Evolutionary conservation across 2,329 filamentous ascomycete genomes (phyloP).

Genomic region (Ophiognomonia clavigignenti-juglandacearum): DNA sequence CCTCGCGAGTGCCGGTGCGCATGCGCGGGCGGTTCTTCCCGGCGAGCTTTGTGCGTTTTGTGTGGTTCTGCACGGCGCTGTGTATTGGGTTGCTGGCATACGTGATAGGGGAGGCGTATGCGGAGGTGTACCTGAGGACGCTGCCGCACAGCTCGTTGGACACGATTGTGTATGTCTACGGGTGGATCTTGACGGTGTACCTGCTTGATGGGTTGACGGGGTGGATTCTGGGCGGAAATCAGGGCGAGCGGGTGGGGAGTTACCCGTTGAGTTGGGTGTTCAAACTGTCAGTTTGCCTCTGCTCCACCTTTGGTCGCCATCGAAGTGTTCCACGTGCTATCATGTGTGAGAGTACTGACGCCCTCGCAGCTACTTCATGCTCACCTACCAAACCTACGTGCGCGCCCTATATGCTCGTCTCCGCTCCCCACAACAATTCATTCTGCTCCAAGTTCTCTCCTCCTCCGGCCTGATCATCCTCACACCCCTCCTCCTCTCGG

Average conservation of each 20-base stretch:
- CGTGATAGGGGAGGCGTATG: constrained; percentile 64
- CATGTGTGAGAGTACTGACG: background rate
- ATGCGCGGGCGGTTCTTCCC: constrained; percentile 54
- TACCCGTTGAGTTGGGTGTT: constrained; percentile 69
- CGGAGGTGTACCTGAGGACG: constrained; percentile 63
- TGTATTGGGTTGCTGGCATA: constrained; percentile 60
- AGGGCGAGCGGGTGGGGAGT: constrained; percentile 62
- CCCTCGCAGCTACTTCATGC: constrained; percentile 52
- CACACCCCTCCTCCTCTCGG: constrained; percentile 60
- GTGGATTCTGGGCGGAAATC: constrained; percentile 61
- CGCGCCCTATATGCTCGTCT: constrained; percentile 64
- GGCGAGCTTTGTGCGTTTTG: constrained; percentile 62
- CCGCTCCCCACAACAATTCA: constrained; percentile 60
- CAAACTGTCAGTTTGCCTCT: constrained; percentile 49
- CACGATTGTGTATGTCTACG: constrained; percentile 66
- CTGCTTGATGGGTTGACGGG: constrained; percentile 60
- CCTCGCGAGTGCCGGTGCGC: constrained; percentile 29
- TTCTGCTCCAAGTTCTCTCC: constrained; percentile 60
- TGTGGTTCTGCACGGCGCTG: constrained; percentile 65
- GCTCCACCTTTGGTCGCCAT: background rate
- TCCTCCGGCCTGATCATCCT: constrained; percentile 59
- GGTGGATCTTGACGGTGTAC: constrained; percentile 64
- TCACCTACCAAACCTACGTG: constrained; percentile 69
- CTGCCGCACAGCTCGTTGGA: constrained; percentile 62
- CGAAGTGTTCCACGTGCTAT: too few species aligned